Evolutionary conservation across 148 eudicot genomes (phyloP).

Genomic region (Selenicereus undatus): DNA sequence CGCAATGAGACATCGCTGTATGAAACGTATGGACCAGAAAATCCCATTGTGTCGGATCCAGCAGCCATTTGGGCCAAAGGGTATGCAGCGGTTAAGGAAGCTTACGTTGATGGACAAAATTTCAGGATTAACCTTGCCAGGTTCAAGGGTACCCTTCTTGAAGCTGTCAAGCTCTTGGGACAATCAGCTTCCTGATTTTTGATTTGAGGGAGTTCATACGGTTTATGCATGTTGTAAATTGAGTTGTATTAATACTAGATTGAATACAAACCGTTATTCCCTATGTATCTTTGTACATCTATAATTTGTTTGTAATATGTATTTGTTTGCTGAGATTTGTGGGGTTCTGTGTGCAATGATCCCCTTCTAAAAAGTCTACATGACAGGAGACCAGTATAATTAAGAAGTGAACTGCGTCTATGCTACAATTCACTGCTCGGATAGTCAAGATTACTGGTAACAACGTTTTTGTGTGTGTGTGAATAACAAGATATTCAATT

Average conservation of each 20-base stretch:
- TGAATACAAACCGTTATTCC: background rate
- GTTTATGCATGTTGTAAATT: constrained; percentile 2
- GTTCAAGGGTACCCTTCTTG: constrained; percentile 41
- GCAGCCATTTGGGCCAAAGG: constrained; percentile 31
- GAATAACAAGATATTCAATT: too few species aligned
- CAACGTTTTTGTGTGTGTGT: too few species aligned
- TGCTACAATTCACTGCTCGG: too few species aligned
- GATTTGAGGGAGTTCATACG: background rate
- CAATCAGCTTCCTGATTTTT: constrained; percentile 10
- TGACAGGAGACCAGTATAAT: too few species aligned
- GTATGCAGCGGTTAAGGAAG: constrained; percentile 36
- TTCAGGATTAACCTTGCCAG: constrained; percentile 37
- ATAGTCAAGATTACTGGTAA: too few species aligned
- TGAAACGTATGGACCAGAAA: constrained; percentile 35
- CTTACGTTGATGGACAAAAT: constrained; percentile 50
- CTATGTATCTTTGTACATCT: background rate
- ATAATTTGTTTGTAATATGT: background rate
- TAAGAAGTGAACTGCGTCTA: too few species aligned
- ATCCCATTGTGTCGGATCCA: constrained; percentile 40
- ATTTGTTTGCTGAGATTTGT: background rate
- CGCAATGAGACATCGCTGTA: constrained; percentile 57
- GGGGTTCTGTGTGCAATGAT: background rate
- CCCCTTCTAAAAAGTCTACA: too few species aligned
- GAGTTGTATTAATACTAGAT: background rate
- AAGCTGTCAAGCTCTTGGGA: constrained; percentile 41